Conservation (phyloP, 2,329 filamentous ascomycete species). For the Cyphellophora europaea region DNA sequence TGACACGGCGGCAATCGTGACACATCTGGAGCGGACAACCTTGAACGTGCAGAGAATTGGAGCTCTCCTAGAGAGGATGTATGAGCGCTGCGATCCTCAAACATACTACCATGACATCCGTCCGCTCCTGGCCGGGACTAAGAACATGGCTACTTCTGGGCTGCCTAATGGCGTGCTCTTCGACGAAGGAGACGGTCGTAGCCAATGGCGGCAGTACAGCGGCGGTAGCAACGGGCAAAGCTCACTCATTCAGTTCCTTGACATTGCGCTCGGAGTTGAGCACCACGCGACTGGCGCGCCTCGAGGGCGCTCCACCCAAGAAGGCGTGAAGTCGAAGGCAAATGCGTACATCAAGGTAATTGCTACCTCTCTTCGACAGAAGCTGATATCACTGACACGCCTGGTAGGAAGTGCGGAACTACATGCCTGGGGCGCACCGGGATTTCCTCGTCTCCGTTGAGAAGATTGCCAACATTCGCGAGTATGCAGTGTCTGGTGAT, state of each 20-base stretch:
- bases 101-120: conserved; percentile 45
- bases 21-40: conserved; percentile 30
- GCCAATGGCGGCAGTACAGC: conserved; percentile 41
- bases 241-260: conserved; percentile 45
- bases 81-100: conserved; percentile 38
- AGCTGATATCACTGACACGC: too few species aligned
- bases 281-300: conserved; percentile 30
- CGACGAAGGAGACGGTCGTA: conserved; percentile 38
- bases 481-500: conserved; percentile 29
- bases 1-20: conserved; percentile 27
- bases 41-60: conserved; percentile 33
- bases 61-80: conserved; percentile 39
- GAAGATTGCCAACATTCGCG: conserved; percentile 35
- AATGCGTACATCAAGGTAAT: conserved; percentile 22
- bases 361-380: too few species aligned
- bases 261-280: conserved; percentile 42
- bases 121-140: conserved; percentile 43
- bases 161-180: conserved; percentile 44
- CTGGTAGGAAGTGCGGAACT: conserved; percentile 45
- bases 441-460: conserved; percentile 41
- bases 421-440: conserved; percentile 45
- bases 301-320: neutral
- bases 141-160: conserved; percentile 43
- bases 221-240: conserved; percentile 49
- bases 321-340: conserved; percentile 10